Percentiles rank a stretch among this genome's conserved stretches.
Conservation (phyloP, 148 eudicot species). For the Vaccinium macrocarpon region DNA sequence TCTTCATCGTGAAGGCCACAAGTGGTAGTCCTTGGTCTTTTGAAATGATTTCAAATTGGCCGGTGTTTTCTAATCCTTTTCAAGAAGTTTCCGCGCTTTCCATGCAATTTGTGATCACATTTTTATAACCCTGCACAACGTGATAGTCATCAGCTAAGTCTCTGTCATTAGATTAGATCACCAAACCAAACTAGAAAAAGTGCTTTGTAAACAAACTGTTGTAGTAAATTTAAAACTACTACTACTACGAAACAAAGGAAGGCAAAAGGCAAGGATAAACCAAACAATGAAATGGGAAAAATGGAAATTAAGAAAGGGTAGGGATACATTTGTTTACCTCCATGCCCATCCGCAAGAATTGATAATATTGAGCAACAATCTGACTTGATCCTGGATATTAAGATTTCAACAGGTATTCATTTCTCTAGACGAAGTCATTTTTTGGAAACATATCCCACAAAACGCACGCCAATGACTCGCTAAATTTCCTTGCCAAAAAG, state of each 20-base stretch:
- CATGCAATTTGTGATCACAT: constrained; percentile 11
- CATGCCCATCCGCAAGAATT: constrained; percentile 11
- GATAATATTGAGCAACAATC: constrained; percentile 47
- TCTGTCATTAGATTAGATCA: neutral
- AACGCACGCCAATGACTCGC: neutral
- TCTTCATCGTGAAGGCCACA: constrained; percentile 5
- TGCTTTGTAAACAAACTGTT: neutral
- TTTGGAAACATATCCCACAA: neutral
- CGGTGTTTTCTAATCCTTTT: constrained; percentile 7
- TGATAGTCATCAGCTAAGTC: neutral
- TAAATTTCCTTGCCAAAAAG: neutral
- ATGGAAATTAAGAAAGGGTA: no score
- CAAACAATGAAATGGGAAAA: no score
- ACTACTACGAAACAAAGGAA: neutral
- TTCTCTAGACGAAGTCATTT: neutral
- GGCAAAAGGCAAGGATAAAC: no score
- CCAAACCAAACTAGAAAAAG: neutral
- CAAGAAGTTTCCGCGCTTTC: constrained; percentile 3
- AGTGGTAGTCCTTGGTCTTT: constrained; percentile 5
- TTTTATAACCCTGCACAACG: constrained; percentile 4
- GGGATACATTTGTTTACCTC: neutral
- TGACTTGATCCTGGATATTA: constrained; percentile 43
- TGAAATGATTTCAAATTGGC: constrained; percentile 7
- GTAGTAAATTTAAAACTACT: neutral
- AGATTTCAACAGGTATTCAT: neutral